Evolutionary conservation across 805 yeast species (phyloP).

Genomic region (Candida nonsorbophila): DNA sequence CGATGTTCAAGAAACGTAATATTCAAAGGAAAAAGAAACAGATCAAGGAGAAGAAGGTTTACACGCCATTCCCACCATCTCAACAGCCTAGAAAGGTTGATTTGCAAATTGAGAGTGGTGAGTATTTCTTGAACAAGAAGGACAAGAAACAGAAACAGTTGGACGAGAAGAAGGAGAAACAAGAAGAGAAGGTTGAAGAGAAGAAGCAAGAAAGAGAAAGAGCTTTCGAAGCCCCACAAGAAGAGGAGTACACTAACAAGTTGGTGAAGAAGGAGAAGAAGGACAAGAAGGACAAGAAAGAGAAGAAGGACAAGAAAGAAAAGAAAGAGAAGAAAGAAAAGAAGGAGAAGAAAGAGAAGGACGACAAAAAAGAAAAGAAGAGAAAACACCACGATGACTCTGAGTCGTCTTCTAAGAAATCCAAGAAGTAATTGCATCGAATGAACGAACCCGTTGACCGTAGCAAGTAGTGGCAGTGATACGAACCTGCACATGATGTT

Average conservation of each 20-base stretch:
- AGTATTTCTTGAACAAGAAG: conserved; percentile 84
- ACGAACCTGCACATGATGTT: too few relatives aligned
- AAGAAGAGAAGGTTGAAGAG: conserved; percentile 60
- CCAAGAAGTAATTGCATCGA: too few relatives aligned
- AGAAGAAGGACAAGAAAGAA: conserved; percentile 17
- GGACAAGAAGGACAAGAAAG: conserved; percentile 19
- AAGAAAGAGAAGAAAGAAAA: too few relatives aligned
- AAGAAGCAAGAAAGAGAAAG: conserved; percentile 67
- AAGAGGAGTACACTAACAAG: conserved; percentile 48
- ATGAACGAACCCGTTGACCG: too few relatives aligned
- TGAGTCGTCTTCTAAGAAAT: too few relatives aligned
- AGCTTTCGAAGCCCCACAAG: conserved; percentile 85
- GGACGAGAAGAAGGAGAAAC: conserved; percentile 74
- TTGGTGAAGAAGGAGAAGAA: conserved; percentile 21
- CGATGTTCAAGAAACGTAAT: conserved; percentile 93
- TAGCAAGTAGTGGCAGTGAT: too few relatives aligned
- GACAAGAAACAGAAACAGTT: conserved; percentile 71
- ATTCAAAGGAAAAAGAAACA: conserved; percentile 86
- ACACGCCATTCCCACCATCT: conserved; percentile 99
- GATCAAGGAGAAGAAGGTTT: conserved; percentile 64
- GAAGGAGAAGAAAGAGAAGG: too few relatives aligned
- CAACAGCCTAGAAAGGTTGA: conserved; percentile 96
- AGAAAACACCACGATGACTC: too few relatives aligned
- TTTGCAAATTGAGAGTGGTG: conserved; percentile 96
- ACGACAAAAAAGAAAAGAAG: too few relatives aligned